phyloP scores from a whole-genome alignment of 495 filamentous ascomycete genomes.

The Penicillium pulvis region DNA sequence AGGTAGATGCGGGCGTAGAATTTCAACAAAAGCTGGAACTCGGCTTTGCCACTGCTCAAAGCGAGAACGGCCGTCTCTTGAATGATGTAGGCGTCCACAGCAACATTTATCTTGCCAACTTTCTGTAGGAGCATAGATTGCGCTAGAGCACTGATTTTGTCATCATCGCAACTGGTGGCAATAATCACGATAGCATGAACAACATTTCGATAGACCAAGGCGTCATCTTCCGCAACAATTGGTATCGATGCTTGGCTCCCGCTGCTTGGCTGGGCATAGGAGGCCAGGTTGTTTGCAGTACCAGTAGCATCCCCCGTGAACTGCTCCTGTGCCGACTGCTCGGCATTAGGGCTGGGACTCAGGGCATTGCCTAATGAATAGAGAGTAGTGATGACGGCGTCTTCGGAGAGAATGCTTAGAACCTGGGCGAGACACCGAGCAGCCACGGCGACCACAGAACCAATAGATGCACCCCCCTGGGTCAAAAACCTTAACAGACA shows the following conservation, averaged over 20 bases:
- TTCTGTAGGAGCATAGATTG: slow-evolving; percentile 95
- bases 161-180: slow-evolving; percentile 75
- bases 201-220: slow-evolving; percentile 72
- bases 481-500: slow-evolving; percentile 82
- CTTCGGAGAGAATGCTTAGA: slow-evolving; percentile 78
- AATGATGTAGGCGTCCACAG: slow-evolving; percentile 81
- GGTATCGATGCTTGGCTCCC: slow-evolving; percentile 80
- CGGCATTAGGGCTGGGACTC: slow-evolving; percentile 59
- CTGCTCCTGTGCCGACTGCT: slow-evolving; percentile 36
- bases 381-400: slow-evolving; percentile 89
- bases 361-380: slow-evolving; percentile 94
- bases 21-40: slow-evolving; percentile 83
- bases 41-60: slow-evolving; percentile 67
- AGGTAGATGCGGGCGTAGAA: slow-evolving; percentile 73
- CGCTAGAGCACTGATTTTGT: slow-evolving; percentile 91
- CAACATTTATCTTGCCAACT: slow-evolving; percentile 74
- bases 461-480: slow-evolving; percentile 65
- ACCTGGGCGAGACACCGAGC: slow-evolving; percentile 80
- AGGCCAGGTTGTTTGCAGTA: slow-evolving; percentile 12
- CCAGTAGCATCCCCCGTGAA: slow-evolving; percentile 25
- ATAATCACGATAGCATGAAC: slow-evolving; percentile 89
- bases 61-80: slow-evolving; percentile 78
- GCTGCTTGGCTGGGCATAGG: slow-evolving; percentile 60
- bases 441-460: slow-evolving; percentile 67
- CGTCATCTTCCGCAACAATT: slow-evolving; percentile 72